Conservation (phyloP, 1,284 basidiomycete species). For the Rugosomyces carneus region DNA sequence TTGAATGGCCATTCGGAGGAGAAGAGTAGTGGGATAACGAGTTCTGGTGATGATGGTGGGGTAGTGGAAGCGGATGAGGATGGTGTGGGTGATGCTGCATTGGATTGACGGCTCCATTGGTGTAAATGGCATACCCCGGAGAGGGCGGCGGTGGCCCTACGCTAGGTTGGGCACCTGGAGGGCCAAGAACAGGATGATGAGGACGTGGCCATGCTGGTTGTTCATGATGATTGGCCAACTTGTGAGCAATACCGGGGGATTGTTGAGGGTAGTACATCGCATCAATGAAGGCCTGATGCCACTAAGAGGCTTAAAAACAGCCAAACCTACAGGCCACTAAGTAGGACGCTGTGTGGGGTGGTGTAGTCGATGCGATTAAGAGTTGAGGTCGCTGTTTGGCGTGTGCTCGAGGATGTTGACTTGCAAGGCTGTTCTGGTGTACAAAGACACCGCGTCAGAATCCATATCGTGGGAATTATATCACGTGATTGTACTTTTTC, state of each 20-base stretch:
- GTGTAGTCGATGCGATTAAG: constrained; percentile 13
- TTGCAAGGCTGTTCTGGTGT: constrained; percentile 7
- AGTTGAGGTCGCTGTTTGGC: constrained; percentile 13
- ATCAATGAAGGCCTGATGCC: constrained; percentile 26
- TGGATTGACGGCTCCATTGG: constrained; percentile 52
- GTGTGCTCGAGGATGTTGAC: constrained; percentile 14
- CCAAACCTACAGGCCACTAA: not conserved
- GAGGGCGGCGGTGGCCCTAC: constrained; percentile 59
- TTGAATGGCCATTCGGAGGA: constrained; percentile 57
- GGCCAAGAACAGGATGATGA: constrained; percentile 56
- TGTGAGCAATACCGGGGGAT: constrained; percentile 71
- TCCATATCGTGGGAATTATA: constrained; percentile 15
- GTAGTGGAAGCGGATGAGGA: constrained; percentile 47
- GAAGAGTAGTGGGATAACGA: constrained; percentile 71
- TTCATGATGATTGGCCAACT: constrained; percentile 64
- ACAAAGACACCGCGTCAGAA: constrained; percentile 17
- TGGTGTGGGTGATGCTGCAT: constrained; percentile 62
- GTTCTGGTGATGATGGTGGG: constrained; percentile 71
- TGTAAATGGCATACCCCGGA: constrained; percentile 65
- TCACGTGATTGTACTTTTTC: constrained; percentile 12
- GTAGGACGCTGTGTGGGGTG: not conserved
- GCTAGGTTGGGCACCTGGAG: constrained; percentile 44
- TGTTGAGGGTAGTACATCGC: constrained; percentile 77
- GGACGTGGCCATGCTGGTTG: constrained; percentile 62
- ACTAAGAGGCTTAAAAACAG: constrained; percentile 2